A percentile compares a stretch with the other conserved stretches of the same genome.
phyloP scores from a whole-genome alignment of 140 eudicot species.

The Ambrosia hybrid region DNA sequence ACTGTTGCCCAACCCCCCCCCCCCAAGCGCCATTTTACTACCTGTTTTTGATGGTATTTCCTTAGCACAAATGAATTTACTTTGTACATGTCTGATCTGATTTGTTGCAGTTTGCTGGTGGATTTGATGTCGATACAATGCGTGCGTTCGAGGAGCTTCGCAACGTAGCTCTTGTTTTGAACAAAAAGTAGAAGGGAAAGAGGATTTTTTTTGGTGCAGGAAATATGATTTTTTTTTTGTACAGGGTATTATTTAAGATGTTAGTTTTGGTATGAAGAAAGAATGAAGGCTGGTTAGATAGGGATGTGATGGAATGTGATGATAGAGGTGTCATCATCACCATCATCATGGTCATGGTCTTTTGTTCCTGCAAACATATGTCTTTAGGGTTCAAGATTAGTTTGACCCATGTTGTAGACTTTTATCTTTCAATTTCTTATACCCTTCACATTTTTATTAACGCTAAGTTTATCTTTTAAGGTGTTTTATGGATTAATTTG shows the following conservation, averaged over 20 bases:
- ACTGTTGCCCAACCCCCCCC: too few species aligned
- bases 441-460: not conserved
- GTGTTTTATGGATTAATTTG: not conserved
- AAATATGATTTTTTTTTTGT: constrained; percentile 26
- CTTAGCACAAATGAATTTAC: too few species aligned
- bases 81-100: constrained; percentile 1
- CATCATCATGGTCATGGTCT: not conserved
- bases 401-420: constrained; percentile 31
- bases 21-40: too few species aligned
- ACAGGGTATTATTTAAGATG: constrained; percentile 23
- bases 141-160: constrained; percentile 96
- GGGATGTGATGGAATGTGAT: constrained; percentile 16
- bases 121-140: constrained; percentile 97
- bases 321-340: constrained; percentile 19
- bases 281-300: constrained; percentile 22
- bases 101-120: constrained; percentile 88
- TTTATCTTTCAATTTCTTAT: not conserved
- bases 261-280: constrained; percentile 18
- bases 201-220: constrained; percentile 20
- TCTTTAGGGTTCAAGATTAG: constrained; percentile 36
- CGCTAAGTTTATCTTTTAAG: constrained; percentile 3
- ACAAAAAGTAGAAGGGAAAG: constrained; percentile 47
- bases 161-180: constrained; percentile 67
- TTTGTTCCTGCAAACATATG: constrained; percentile 16
- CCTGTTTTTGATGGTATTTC: too few species aligned